Evolutionary conservation across 2,329 filamentous ascomycete genomes (phyloP), one percentile per base, ranked within the genome.

Genomic region (Bipolaris victoriae): DNA sequence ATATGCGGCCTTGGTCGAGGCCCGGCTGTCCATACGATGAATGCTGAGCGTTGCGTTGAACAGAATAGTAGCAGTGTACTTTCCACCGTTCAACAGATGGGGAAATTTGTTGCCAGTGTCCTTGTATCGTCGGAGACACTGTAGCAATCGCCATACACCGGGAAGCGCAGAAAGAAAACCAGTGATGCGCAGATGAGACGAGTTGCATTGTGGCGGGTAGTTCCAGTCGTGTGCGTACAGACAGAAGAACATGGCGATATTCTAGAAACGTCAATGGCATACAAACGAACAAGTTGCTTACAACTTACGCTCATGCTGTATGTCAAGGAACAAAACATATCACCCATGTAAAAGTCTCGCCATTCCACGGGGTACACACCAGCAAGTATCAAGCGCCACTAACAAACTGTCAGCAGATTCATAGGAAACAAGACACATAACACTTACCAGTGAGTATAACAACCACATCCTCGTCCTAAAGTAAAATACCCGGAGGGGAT

Each of bases 261-360:
- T 97, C 89, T 76, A 29, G 22, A n/a, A 1, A 20, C 7, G 31
- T 65, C 24, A 66, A 53, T 41, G n/a, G 37, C 10, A 43, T 7
- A 13, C n/a, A 1, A 9, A 5, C 16, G 33, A 45, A 36, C 11
- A 20, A 24, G 16, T 9, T 18, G 31, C 13, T 37, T 10, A 37
- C 7, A 29, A 85, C 90, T 80, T 82, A 94, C 91, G 59, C 91
- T 89, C 77, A 91, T 91, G 15, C 89, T 85, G 76, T 99, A 99
- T 5, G 93, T 96, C 54, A 96, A 82, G 2, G 95, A 98, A 77
- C 94, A 98, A 76, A 96, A 97, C 83, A 98, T 97, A 74, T 99
- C 95, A 50, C 95, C 95, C 0, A 98, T 84, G 77, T 97, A 98
- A 79, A 99, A 98, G 77, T 99, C 95, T 56, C 93, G 87, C 75